Percentiles rank a stretch among this genome's conserved stretches.
phyloP scores from a whole-genome alignment of 2,329 filamentous ascomycete genomes.

The Phaeosphaeria sp. region DNA sequence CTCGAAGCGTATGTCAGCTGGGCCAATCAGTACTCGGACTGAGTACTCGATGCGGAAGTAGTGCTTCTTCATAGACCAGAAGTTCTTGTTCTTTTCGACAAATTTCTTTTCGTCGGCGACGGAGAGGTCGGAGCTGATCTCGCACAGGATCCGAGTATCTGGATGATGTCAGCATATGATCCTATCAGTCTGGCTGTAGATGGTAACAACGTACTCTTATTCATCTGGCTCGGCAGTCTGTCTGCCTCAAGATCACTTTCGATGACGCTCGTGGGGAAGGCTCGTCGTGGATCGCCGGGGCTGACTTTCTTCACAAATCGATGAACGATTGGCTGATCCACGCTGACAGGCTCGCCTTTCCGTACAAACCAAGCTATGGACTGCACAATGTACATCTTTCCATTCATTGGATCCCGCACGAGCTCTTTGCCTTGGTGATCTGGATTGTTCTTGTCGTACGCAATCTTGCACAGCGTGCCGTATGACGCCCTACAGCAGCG shows the following conservation, averaged over 20 bases:
- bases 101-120: conserved; percentile 41
- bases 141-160: conserved; percentile 45
- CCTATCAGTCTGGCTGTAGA: background rate
- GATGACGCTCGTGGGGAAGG: conserved; percentile 43
- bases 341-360: conserved; percentile 41
- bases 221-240: conserved; percentile 38
- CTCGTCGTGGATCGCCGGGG: conserved; percentile 39
- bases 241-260: conserved; percentile 32
- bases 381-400: conserved; percentile 45
- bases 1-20: conserved; percentile 49
- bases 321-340: conserved; percentile 43
- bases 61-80: conserved; percentile 44
- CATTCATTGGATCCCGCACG: conserved; percentile 39
- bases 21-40: conserved; percentile 48
- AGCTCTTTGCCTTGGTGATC: conserved; percentile 33
- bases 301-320: conserved; percentile 42
- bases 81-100: conserved; percentile 44
- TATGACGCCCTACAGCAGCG: conserved; percentile 48
- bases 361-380: conserved; percentile 49
- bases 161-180: background rate
- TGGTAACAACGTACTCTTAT: conserved; percentile 20
- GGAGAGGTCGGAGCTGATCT: conserved; percentile 43
- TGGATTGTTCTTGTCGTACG: conserved; percentile 44
- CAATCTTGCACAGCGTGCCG: conserved; percentile 47
- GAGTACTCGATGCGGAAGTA: conserved; percentile 46